Conservation (phyloP, 495 filamentous ascomycete species). For the Tricharina praecox region DNA sequence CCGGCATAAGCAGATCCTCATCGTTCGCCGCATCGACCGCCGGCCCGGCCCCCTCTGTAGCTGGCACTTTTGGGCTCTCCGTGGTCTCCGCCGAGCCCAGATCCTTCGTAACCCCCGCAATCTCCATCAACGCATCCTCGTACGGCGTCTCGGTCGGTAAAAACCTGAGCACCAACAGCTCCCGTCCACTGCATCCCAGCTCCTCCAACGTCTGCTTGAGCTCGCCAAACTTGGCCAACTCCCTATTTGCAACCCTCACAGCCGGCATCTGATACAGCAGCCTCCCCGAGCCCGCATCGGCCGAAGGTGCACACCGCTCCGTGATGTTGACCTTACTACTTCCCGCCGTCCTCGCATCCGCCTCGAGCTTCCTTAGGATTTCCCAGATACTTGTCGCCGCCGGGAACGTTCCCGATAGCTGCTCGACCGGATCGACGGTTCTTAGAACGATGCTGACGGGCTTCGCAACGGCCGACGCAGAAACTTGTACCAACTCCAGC, state of each 20-base stretch:
- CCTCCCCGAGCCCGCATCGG: constrained; percentile 42
- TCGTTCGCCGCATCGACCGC: too few species aligned
- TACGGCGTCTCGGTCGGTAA: constrained; percentile 57
- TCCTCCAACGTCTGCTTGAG: constrained; percentile 77
- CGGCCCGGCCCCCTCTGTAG: too few species aligned
- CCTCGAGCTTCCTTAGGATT: constrained; percentile 75
- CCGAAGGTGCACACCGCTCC: constrained; percentile 49
- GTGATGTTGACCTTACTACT: constrained; percentile 56
- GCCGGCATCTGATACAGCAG: constrained; percentile 75
- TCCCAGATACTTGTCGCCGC: constrained; percentile 76
- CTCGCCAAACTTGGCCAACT: constrained; percentile 57
- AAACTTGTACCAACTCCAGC: constrained; percentile 63
- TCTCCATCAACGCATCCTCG: constrained; percentile 70
- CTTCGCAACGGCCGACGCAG: constrained; percentile 32
- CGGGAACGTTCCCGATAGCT: constrained; percentile 65
- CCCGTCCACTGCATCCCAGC: constrained; percentile 70
- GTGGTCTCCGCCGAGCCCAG: constrained; percentile 4
- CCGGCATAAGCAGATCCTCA: constrained; percentile 11
- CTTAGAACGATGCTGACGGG: constrained; percentile 74
- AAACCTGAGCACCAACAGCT: constrained; percentile 58
- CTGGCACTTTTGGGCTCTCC: not conserved
- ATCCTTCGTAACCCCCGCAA: constrained; percentile 49
- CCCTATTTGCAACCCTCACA: constrained; percentile 62
- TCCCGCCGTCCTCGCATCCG: constrained; percentile 29
- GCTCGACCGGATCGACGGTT: constrained; percentile 44